A percentile compares a stretch with the other conserved stretches of the same genome.
phyloP scores from a whole-genome alignment of 2,329 filamentous ascomycete species.

The Cucurbitaria berberidis region DNA sequence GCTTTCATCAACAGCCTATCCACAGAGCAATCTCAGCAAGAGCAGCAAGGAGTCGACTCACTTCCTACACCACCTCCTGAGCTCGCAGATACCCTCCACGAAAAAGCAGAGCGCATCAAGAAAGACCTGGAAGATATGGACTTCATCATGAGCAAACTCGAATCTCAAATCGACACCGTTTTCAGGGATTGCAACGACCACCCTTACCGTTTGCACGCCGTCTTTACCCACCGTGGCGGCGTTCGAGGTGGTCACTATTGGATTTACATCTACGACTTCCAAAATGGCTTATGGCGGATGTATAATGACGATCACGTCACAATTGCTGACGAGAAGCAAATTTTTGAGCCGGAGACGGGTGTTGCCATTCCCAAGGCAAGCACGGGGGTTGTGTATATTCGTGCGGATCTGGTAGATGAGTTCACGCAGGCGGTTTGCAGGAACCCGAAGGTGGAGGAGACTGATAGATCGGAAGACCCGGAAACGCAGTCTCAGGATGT shows the following conservation, averaged over 20 bases:
- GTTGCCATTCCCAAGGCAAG: conserved; percentile 51
- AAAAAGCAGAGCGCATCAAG: conserved; percentile 30
- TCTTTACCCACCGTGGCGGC: conserved; percentile 86
- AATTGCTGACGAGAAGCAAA: conserved; percentile 67
- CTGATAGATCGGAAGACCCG: background rate
- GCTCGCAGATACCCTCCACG: conserved; percentile 26
- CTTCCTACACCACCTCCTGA: conserved; percentile 28
- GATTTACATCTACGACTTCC: conserved; percentile 94
- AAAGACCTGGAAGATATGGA: conserved; percentile 35
- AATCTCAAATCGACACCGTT: conserved; percentile 59
- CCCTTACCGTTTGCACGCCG: conserved; percentile 84
- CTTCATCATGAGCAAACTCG: conserved; percentile 53
- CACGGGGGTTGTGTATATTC: conserved; percentile 81
- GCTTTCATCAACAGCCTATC: conserved; percentile 27
- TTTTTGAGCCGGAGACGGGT: conserved; percentile 70
- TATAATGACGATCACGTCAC: conserved; percentile 91
- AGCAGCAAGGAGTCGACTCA: conserved; percentile 5
- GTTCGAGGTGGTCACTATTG: conserved; percentile 81
- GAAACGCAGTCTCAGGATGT: conserved; percentile 15
- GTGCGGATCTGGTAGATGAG: conserved; percentile 66
- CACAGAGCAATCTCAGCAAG: conserved; percentile 11
- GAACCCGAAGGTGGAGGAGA: conserved; percentile 12
- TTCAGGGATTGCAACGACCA: conserved; percentile 70
- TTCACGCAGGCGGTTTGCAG: conserved; percentile 61
- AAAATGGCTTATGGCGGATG: conserved; percentile 80